These are phyloP conservation scores for Beta lomatogona DNA, from an alignment of 179 eudicot genomes.

Conservation along the genomic window DNA sequence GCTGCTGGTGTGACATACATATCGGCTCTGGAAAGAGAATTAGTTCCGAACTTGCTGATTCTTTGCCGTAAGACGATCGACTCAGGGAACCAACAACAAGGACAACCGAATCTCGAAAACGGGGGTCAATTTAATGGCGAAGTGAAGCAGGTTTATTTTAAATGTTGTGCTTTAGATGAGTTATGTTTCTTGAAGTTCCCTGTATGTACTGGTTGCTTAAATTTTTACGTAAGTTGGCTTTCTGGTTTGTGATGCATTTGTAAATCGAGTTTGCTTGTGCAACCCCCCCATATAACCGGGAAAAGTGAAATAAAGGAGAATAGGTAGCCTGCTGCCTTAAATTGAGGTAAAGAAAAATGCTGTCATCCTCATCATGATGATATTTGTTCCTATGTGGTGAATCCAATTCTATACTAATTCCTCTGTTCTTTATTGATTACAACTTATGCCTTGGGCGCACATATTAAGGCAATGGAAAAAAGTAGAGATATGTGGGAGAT, in stretches of 20 bases:
- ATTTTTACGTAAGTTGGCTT: not conserved
- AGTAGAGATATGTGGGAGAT: too few species aligned
- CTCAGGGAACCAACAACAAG: constrained; percentile 42
- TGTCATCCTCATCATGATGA: not conserved
- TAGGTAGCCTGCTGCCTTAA: not conserved
- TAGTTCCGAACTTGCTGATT: constrained; percentile 90
- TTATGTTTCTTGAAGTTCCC: constrained; percentile 1
- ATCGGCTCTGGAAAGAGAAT: constrained; percentile 82
- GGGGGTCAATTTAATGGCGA: constrained; percentile 57
- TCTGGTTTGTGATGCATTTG: not conserved
- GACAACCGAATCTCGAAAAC: constrained; percentile 45
- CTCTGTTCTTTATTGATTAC: too few species aligned
- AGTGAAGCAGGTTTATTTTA: constrained; percentile 62
- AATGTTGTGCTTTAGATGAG: constrained; percentile 16
- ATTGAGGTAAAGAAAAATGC: not conserved
- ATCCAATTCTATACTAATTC: too few species aligned
- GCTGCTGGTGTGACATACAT: constrained; percentile 93
- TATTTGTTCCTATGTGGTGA: not conserved
- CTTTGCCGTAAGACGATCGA: constrained; percentile 67
- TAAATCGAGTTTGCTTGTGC: not conserved
- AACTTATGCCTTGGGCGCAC: too few species aligned
- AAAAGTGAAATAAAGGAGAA: not conserved
- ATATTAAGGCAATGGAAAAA: too few species aligned
- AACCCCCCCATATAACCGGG: not conserved
- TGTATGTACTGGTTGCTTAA: not conserved